phyloP scores from a whole-genome alignment of 2,329 filamentous ascomycete species.

The Colletotrichum lini region DNA sequence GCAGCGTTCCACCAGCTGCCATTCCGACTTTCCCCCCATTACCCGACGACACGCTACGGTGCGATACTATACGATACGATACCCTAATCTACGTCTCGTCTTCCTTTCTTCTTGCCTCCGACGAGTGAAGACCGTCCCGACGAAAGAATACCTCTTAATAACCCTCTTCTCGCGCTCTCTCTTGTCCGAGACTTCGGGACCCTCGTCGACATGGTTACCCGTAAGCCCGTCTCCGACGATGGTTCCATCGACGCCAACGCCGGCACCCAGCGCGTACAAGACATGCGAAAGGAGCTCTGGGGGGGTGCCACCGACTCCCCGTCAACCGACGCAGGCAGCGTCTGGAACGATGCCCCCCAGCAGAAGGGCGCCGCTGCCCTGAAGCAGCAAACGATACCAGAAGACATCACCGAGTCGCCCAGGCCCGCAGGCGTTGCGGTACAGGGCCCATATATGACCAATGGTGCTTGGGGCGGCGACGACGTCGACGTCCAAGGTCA shows the following conservation, averaged over 20 bases:
- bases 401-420: constrained; percentile 51
- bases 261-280: constrained; percentile 46
- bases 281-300: constrained; percentile 51
- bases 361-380: constrained; percentile 27
- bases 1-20: constrained; percentile 15
- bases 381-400: constrained; percentile 12
- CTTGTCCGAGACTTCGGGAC: constrained; percentile 37
- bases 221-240: constrained; percentile 54
- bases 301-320: constrained; percentile 53
- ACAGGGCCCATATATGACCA: constrained; percentile 46
- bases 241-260: constrained; percentile 47
- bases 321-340: constrained; percentile 44
- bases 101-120: not conserved
- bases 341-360: constrained; percentile 46
- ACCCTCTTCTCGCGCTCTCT: not conserved
- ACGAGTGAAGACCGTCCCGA: not conserved
- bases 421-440: constrained; percentile 50
- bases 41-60: not conserved
- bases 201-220: constrained; percentile 56
- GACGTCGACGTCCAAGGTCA: constrained; percentile 6
- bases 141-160: not conserved
- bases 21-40: not conserved
- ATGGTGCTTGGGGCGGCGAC: constrained; percentile 51
- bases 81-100: not conserved
- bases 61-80: not conserved